A percentile compares a stretch with the other conserved stretches of the same genome.
phyloP scores from a whole-genome alignment of 2,329 filamentous ascomycete genomes.

The Aspergillus niger region DNA sequence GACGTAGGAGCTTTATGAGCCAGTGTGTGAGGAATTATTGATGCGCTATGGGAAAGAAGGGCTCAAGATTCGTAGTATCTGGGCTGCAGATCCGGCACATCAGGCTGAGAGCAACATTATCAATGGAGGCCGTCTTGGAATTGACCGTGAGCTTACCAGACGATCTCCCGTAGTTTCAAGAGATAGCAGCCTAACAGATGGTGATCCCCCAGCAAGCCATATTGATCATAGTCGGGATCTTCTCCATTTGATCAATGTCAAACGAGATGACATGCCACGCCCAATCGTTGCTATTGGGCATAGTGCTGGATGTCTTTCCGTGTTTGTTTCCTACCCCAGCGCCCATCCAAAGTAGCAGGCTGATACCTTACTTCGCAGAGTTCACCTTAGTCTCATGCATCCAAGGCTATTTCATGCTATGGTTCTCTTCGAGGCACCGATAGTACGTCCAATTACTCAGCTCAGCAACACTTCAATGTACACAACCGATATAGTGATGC shows the following conservation, averaged over 20 bases:
- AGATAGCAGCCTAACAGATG: too few species aligned
- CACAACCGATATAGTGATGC: neutral
- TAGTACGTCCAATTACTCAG: neutral
- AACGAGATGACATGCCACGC: slow-evolving; percentile 35
- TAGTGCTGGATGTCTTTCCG: slow-evolving; percentile 72
- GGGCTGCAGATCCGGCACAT: neutral
- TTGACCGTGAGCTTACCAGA: neutral
- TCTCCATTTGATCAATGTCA: slow-evolving; percentile 54
- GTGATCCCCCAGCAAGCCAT: slow-evolving; percentile 54
- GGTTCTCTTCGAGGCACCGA: neutral
- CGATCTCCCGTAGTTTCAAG: too few species aligned
- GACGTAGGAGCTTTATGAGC: neutral
- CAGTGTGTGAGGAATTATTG: neutral
- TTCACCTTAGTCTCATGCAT: neutral
- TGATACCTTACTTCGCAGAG: too few species aligned
- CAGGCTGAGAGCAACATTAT: neutral
- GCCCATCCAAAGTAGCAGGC: too few species aligned
- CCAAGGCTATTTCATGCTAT: neutral
- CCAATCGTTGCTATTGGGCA: slow-evolving; percentile 85
- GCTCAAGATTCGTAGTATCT: neutral
- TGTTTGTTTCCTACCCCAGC: slow-evolving; percentile 36
- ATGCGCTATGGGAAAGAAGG: neutral
- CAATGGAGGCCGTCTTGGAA: neutral
- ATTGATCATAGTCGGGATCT: slow-evolving; percentile 77
- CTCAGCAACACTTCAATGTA: neutral